Percentiles rank a stretch among this genome's conserved stretches.
Conservation (phyloP, 2,329 filamentous ascomycete genomes). For the Verticillium albo-atrum region DNA sequence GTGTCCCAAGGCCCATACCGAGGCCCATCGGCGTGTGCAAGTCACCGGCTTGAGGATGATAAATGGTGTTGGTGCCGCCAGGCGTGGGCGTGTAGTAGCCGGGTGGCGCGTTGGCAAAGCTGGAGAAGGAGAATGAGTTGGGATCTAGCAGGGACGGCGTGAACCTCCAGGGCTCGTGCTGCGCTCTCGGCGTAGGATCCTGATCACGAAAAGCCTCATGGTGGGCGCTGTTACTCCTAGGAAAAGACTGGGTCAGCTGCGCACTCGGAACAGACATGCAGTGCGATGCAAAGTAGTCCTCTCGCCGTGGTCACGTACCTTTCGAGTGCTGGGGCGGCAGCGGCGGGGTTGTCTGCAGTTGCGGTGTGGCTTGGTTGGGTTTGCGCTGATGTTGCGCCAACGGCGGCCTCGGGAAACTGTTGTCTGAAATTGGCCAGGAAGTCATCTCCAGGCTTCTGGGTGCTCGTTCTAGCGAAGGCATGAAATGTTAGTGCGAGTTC, state of each 20-base stretch:
- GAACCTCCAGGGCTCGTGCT: conserved; percentile 80
- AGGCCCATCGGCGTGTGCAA: conserved; percentile 78
- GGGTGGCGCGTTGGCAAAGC: conserved; percentile 73
- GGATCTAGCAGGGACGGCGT: conserved; percentile 87
- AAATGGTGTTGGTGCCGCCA: conserved; percentile 73
- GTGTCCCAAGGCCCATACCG: conserved; percentile 73
- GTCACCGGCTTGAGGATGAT: conserved; percentile 79
- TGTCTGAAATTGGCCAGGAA: conserved; percentile 80
- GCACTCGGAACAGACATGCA: background rate
- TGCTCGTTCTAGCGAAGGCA: conserved; percentile 55
- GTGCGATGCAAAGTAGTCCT: background rate
- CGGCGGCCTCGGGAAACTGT: conserved; percentile 70
- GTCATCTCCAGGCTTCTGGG: conserved; percentile 82
- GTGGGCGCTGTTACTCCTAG: conserved; percentile 40
- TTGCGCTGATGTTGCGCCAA: conserved; percentile 43
- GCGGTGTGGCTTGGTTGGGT: conserved; percentile 30
- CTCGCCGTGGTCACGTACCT: background rate
- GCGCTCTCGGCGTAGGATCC: conserved; percentile 76
- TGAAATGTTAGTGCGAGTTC: conserved; percentile 2
- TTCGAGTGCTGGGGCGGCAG: background rate
- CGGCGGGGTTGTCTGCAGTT: conserved; percentile 22
- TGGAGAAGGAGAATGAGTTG: conserved; percentile 74
- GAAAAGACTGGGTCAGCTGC: conserved; percentile 8
- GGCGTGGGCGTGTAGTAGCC: conserved; percentile 88
- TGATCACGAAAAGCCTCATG: conserved; percentile 58